Evolutionary conservation across 1,139 yeast genomes (phyloP), one percentile per base, ranked within the genome.

Genomic region (Debaryomyces coudertii): DNA sequence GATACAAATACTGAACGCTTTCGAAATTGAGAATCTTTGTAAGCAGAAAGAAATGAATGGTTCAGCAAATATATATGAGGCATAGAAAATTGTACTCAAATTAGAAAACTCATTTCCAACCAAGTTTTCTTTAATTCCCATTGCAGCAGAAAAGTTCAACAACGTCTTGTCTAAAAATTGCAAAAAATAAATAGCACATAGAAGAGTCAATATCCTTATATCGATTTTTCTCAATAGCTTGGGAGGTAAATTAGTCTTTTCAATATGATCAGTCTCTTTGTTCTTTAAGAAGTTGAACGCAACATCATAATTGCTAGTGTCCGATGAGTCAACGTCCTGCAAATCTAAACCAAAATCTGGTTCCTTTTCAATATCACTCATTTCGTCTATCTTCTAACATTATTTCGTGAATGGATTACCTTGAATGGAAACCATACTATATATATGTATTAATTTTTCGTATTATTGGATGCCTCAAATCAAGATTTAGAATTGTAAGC

Each of bases 231-330:
- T 22, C 24, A 30, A 28, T 12, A 45, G 27, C 15, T 35, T 40
- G 12, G 31, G 31, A 4, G 40, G 40, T 16, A 36, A 36, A 11
- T 25, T 6, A 3, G 30, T 15, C 25, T 25, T 25, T 14, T 90
- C 87, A 69, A 90, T 88, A 68, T 96, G 96, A 68, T 89, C 95
- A 56, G 96, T 87, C 64, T 81, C 85, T 54, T 83, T 82, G 67
- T 89, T 95, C 53, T 84, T 79, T 66, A 90, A 70, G 80, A 86
- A 90, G 61, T 25, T 25, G 24, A 36, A 36, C 4, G 40, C 40
- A 36, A 36, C 40, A 27, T 36, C 40, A n/a, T 36, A 36, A 7
- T 36, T 24, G 11, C 20, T 27, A 11, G 23, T n/a, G 25, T 36
- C 31, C 22, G 9, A 25, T 27, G 31, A 7, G 20, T 24, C 40